Evolutionary conservation across 345 rosid genomes (phyloP), one percentile per base, ranked within the genome.

Genomic region (Isatis tinctoria): DNA sequence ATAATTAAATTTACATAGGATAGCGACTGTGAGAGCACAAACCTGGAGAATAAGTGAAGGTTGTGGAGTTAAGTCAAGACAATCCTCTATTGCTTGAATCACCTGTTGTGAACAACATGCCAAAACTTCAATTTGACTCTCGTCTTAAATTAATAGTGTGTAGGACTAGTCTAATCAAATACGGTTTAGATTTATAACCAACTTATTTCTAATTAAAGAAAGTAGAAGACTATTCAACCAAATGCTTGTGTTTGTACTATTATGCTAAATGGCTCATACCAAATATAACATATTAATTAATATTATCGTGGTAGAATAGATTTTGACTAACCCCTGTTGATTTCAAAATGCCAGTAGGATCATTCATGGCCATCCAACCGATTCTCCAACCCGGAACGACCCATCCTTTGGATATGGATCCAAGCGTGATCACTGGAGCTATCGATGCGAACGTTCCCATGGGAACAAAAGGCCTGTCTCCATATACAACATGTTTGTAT

Each of bases 341-440:
- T 76, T 17, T 45, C 13, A 83, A 49, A 20, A 78, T 56, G 59
- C 80, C 82, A 49, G 47, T 18, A 14, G 87, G 77, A 65, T 87
- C 90, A 14, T 45, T 74, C 16, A 68, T 40, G 0, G 67, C 90
- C 0, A 87, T 54, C 90, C 95, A 89, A n/a, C 90, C 82, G 9
- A 85, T 56, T 45, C 86, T 67, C 91, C 90, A 89, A 6, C 90
- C 85, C 1, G 87, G 96, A 12, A 79, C 84, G 1, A 65, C 54
- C 86, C 84, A 87, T 54, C 83, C 81, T 77, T 89, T 89, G 3
- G 87, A 82, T 62, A 87, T 59, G 6, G 96, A 85, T 13, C 92
- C 92, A 2, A 86, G 71, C 0, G 90, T 83, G 30, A 85, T 10
- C 2, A 85, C 84, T 1, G 89, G 90, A 17, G 74, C 84, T 48